Evolutionary conservation across 2,329 filamentous ascomycete species (phyloP), one percentile per base, ranked within the genome.

Genomic region (Catunica adiposa): DNA sequence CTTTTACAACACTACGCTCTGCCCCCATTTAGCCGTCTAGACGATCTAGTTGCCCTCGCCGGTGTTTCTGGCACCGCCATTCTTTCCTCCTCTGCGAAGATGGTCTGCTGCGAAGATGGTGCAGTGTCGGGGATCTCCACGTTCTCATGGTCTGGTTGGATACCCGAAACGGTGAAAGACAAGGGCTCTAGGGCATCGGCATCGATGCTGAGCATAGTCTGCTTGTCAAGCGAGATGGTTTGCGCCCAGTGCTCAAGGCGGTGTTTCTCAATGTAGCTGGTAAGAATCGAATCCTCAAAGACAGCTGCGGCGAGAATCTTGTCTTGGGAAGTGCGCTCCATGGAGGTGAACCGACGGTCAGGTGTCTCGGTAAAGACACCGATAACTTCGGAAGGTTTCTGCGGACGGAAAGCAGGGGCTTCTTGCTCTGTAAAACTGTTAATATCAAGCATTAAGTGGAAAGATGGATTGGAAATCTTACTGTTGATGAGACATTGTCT

Each of bases 291-390:
- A 63, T 90, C 84, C 68, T 95, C 89, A 57, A 75, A 74, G 57
- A 78, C 73, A 70, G 92, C 84, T 57, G 87, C 86, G 25, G 81
- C 77, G 26, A 83, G 69, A 58, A 94, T 76, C 57, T 80, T 82
- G 57, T 79, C 73, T 58, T 80, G 76, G 62, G 85, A 76, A 46
- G 79, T 76, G 44, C 81, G 76, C 58, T 83, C 78, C 63, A 82
- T 74, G 46, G 72, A 67, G 64, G 70, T 68, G 69, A 81, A 79
- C 53, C 80, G 74, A 57, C 79, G 71, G 60, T 82, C 79, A 1
- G 85, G 71, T 37, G 76, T 72, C 26, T 83, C 74, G 2, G 77
- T 75, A 58, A 77, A 81, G 53, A 80, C 80, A 14, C 79, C 80
- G 2, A 80, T 65, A 0, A 73, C 72, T 44, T 80, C 74, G 0